phyloP scores from a whole-genome alignment of 176 grass and related monocot genomes.

The Bromus sterilis region DNA sequence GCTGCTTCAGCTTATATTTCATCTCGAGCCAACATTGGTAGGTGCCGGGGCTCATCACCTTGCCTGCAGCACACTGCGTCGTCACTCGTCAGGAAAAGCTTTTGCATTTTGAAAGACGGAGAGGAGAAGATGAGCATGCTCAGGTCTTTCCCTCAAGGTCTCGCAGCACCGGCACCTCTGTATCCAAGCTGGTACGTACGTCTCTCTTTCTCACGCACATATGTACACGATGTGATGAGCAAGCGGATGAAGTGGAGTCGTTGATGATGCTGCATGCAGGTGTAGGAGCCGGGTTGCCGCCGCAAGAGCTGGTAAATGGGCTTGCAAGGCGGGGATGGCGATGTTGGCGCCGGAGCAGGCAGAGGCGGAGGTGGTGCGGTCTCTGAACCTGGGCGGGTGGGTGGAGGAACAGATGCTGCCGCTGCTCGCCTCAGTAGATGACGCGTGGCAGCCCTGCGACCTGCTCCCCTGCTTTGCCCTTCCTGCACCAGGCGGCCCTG shows the following conservation, averaged over 20 bases:
- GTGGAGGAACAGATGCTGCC: slow-evolving; percentile 15
- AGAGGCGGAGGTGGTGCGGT: neutral
- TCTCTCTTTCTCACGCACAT: neutral
- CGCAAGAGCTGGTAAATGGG: neutral
- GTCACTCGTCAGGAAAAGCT: neutral
- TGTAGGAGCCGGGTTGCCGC: neutral
- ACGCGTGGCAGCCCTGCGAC: slow-evolving; percentile 25
- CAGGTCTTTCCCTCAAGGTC: neutral
- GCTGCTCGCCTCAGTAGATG: slow-evolving; percentile 21
- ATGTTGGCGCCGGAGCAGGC: neutral
- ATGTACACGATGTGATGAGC: neutral
- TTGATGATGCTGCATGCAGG: neutral
- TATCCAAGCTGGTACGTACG: neutral
- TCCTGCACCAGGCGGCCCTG: neutral
- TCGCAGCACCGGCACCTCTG: neutral
- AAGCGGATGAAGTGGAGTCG: neutral
- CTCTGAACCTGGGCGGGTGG: neutral
- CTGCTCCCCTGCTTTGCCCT: slow-evolving; percentile 18
- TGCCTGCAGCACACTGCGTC: neutral
- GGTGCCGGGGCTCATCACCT: neutral
- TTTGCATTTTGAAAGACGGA: neutral
- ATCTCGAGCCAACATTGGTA: no score
- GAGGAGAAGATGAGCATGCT: neutral
- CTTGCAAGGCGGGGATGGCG: neutral
- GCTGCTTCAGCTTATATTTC: no score